phyloP scores from a whole-genome alignment of 2,329 filamentous ascomycete genomes.

The Ampelomyces quisqualis region DNA sequence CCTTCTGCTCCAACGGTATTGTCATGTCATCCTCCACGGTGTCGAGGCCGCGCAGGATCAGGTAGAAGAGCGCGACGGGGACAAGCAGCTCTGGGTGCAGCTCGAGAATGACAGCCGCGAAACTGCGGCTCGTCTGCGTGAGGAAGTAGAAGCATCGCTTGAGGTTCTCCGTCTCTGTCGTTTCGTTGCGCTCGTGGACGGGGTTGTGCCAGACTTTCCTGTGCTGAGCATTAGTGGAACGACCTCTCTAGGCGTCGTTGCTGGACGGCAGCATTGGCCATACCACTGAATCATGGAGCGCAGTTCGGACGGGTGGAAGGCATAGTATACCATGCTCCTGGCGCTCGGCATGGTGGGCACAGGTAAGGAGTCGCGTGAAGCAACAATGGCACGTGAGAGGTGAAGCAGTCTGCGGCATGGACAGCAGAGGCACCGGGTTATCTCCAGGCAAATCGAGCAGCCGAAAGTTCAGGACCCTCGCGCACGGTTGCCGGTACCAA shows the following conservation, averaged over 20 bases:
- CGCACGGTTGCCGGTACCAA: background rate
- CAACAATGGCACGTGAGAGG: constrained; percentile 1
- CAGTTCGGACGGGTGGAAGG: constrained; percentile 74
- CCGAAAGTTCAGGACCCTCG: constrained; percentile 3
- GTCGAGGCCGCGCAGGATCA: constrained; percentile 86
- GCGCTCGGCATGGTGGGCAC: constrained; percentile 41
- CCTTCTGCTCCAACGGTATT: constrained; percentile 76
- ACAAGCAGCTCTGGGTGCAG: constrained; percentile 91
- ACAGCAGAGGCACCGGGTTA: background rate
- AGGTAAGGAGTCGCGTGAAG: constrained; percentile 14
- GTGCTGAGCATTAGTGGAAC: constrained; percentile 11
- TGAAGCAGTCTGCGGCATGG: background rate
- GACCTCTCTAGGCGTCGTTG: no score
- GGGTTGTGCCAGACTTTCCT: constrained; percentile 98
- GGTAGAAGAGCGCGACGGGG: constrained; percentile 88
- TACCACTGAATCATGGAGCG: constrained; percentile 89
- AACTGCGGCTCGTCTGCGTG: constrained; percentile 86
- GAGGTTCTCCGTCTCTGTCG: constrained; percentile 72
- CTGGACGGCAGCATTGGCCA: no score
- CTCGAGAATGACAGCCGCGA: constrained; percentile 90
- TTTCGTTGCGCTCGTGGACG: constrained; percentile 77
- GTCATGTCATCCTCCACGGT: constrained; percentile 99
- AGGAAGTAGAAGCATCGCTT: constrained; percentile 85
- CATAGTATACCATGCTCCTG: constrained; percentile 65
- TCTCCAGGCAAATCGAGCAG: background rate